Evolutionary conservation across 176 grass and related monocot species (phyloP).

Genomic region (Triticum urartu): DNA sequence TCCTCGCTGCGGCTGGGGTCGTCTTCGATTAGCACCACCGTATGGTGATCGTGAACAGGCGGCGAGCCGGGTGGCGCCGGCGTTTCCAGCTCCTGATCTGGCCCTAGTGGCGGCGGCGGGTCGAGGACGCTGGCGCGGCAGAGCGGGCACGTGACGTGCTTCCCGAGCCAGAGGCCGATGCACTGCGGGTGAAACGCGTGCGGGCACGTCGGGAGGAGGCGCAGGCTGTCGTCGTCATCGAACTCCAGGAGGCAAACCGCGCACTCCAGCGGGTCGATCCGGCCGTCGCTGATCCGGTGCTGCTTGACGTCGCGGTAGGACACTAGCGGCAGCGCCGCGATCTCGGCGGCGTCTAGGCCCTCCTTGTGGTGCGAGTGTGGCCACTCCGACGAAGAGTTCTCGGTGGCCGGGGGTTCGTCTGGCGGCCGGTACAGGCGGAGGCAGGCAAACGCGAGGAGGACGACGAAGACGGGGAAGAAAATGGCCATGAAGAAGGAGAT

Average conservation of each 20-base stretch:
- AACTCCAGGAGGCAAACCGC: conserved; percentile 64
- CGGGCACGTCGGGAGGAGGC: conserved; percentile 55
- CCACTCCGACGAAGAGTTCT: not conserved
- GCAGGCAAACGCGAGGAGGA: conserved; percentile 37
- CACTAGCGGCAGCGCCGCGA: conserved; percentile 40
- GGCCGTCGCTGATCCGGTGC: conserved; percentile 17
- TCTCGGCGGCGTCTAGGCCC: conserved; percentile 38
- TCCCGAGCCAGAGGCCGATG: conserved; percentile 60
- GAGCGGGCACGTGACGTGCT: conserved; percentile 49
- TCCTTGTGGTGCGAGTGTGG: not conserved
- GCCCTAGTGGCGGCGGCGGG: not conserved
- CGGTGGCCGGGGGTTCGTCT: not conserved
- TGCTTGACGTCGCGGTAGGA: conserved; percentile 34
- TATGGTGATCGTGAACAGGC: not conserved
- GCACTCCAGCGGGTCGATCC: conserved; percentile 37
- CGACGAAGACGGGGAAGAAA: conserved; percentile 41
- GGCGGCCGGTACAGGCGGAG: conserved; percentile 20
- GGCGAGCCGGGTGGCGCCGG: not conserved
- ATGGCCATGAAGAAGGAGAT: conserved; percentile 45
- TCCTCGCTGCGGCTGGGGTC: not conserved
- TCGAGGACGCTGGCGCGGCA: conserved; percentile 49
- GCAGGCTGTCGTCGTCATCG: conserved; percentile 48
- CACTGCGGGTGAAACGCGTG: conserved; percentile 60
- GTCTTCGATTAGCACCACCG: conserved; percentile 14
- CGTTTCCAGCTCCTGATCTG: not conserved